Evolutionary conservation across 1,284 basidiomycete genomes (phyloP).

Genomic region (Coniferiporia weirii): DNA sequence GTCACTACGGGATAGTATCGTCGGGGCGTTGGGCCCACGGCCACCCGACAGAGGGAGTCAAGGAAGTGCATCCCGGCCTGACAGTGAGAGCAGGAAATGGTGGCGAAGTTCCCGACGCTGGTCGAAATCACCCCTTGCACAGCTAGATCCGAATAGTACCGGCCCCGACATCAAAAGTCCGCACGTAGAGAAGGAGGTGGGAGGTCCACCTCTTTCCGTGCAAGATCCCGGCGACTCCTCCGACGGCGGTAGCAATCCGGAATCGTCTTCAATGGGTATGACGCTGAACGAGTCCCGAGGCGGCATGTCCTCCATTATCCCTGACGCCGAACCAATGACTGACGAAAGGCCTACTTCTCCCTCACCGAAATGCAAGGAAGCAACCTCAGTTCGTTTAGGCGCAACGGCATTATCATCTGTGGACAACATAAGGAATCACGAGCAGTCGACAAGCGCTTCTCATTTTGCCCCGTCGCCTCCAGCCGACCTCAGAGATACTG

Average conservation of each 20-base stretch:
- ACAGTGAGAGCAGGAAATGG: slow-evolving; percentile 23
- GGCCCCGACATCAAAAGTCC: neutral
- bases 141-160: neutral
- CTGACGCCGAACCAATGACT: neutral
- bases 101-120: slow-evolving; percentile 37
- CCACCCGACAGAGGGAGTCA: neutral
- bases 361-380: neutral
- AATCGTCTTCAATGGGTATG: no score
- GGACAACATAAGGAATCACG: neutral
- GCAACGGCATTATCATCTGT: neutral
- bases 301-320: neutral
- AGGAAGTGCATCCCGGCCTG: neutral
- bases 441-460: neutral
- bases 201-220: no score
- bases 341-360: neutral
- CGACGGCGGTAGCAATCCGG: no score
- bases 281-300: neutral
- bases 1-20: slow-evolving; percentile 8
- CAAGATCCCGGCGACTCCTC: no score
- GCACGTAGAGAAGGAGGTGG: neutral
- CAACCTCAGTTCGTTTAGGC: neutral
- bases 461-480: neutral
- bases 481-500: neutral
- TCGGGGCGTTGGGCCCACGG: neutral
- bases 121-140: slow-evolving; percentile 24